Evolutionary conservation across 371 early-diverging fungal species (phyloP), one percentile per base, ranked within the genome.

Genomic region (Chytridiales sp.): DNA sequence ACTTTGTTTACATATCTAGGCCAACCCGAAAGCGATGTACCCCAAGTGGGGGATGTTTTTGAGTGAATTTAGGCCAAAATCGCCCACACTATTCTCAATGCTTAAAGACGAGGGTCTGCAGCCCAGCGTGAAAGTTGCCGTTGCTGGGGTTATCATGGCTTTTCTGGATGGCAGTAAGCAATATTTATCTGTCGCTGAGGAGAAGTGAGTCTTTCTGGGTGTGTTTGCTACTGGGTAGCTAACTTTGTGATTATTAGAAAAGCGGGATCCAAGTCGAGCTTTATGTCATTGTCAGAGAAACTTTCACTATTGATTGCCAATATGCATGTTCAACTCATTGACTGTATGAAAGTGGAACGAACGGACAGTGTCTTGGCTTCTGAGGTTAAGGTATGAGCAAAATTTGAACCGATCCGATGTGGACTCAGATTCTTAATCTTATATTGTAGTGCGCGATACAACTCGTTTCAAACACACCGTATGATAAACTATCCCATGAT

Each of bases 171-270:
- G 79, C 5, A 79, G 85, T 2, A 81, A 79, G 30, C 76, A 79
- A 40, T 87, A 85, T 54, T 59, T 87, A 4, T 72, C 80, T 29
- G 68, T 84, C 31, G 87, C 87, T 0, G 76, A 77, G 40, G 85
- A 80, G 52, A 69, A 79, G 83, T 80, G 68, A 30, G 64, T 48
- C 46, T 43, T 31, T 34, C 13, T 39, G 11, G 8, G 8, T 29
- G 38, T 11, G 9, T 56, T 19, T 4, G 24, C 21, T 52, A 22
- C 3, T 19, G 9, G 8, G 26, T 24, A 21, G 5, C 31, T 21
- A 5, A 9, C 15, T 27, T 22, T 53, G 19, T 29, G 29, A 2
- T 1, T 34, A 35, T 51, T n/a, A 41, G 35, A 27, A 27, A 24
- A 2, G n/a, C 36, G 47, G 47, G 53, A 47, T 57, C 31, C 21